These are phyloP conservation scores for Hypoxylon sp. DNA, from an alignment of 2,329 filamentous ascomycete species.

Conservation along the genomic window DNA sequence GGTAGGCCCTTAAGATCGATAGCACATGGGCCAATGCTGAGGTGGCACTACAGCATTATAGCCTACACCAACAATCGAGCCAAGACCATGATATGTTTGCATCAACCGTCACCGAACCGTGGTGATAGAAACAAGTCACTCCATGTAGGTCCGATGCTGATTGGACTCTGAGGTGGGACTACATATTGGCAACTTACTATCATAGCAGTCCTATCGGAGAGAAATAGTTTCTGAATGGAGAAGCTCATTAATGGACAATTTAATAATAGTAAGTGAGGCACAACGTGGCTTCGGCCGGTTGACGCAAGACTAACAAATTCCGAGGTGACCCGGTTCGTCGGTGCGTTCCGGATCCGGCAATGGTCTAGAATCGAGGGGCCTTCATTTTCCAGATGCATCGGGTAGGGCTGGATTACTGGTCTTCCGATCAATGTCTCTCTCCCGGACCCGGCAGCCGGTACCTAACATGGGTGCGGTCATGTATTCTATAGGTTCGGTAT, in stretches of 20 bases:
- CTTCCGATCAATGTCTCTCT: slow-evolving; percentile 11
- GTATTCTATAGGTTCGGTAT: slow-evolving; percentile 1
- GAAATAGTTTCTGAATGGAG: slow-evolving; percentile 29
- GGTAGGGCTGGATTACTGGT: slow-evolving; percentile 34
- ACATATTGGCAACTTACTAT: slow-evolving; percentile 16
- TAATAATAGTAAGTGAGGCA: slow-evolving; percentile 10
- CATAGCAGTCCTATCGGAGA: slow-evolving; percentile 18
- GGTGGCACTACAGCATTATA: slow-evolving; percentile 20
- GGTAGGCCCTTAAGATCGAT: slow-evolving; percentile 8
- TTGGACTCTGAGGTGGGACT: slow-evolving; percentile 29
- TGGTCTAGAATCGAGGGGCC: slow-evolving; percentile 24
- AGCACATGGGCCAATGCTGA: slow-evolving; percentile 15
- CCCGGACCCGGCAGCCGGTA: slow-evolving; percentile 14
- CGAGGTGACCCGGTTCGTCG: slow-evolving; percentile 37
- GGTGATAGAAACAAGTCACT: slow-evolving; percentile 26
- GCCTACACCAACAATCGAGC: slow-evolving; percentile 7
- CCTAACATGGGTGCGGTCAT: slow-evolving; percentile 6
- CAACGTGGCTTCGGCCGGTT: slow-evolving; percentile 26
- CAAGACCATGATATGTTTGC: slow-evolving; percentile 22
- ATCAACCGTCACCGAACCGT: slow-evolving; percentile 25
- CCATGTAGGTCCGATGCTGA: slow-evolving; percentile 10
- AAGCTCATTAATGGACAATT: slow-evolving; percentile 19
- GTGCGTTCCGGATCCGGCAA: slow-evolving; percentile 41
- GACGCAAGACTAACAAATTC: slow-evolving; percentile 25
- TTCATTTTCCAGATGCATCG: slow-evolving; percentile 20